Evolutionary conservation across 2,329 filamentous ascomycete species (phyloP), one percentile per base, ranked within the genome.

Genomic region (Mycosphaerella arachidis): DNA sequence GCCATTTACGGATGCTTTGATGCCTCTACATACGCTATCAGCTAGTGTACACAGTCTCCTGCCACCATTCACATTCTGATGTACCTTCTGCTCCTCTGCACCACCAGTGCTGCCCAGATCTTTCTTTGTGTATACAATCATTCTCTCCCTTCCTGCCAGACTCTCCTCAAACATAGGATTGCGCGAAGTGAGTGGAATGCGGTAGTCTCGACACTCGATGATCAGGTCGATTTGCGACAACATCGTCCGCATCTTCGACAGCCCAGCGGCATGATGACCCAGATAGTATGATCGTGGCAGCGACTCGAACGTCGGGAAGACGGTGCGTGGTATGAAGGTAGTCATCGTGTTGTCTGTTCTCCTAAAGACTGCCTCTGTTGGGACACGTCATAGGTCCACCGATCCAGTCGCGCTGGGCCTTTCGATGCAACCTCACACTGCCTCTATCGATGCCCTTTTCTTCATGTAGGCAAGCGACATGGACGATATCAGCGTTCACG

Each of bases 161-260:
- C 85, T 83, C 63, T 86, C 82, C 72, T 97, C 93, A 67, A 99
- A 93, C 50, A 92, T 78, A 0, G 92, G 93, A 72, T 99, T 99
- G 67, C 91, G 86, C 3, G 91, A 94, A 0, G 92, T 92, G 9
- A 97, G 78, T 0, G 94, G 94, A 0, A 96, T 87, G 52, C 94
- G 88, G 73, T 92, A 92, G 79, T 99, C 94, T 71, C 94, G 90
- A 74, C 92, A 97, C 79, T 99, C 94, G 71, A 99, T 85, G 56
- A 99, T 86, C 48, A 97, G 86, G 70, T 92, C 89, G 69, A 97
- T 90, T 63, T 86, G 86, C 30, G 87, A 86, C 53, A 99, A 83
- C 72, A 90, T 82, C 43, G 84, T 84, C 73, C 90, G 90, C 88
- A 97, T 96, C 73, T 90, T 88, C 52, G 83, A 80, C 33, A 96